Percentiles rank a stretch among this genome's conserved stretches.
phyloP scores from a whole-genome alignment of 768 basidiomycete species.

The Glaciozyma martinii region DNA sequence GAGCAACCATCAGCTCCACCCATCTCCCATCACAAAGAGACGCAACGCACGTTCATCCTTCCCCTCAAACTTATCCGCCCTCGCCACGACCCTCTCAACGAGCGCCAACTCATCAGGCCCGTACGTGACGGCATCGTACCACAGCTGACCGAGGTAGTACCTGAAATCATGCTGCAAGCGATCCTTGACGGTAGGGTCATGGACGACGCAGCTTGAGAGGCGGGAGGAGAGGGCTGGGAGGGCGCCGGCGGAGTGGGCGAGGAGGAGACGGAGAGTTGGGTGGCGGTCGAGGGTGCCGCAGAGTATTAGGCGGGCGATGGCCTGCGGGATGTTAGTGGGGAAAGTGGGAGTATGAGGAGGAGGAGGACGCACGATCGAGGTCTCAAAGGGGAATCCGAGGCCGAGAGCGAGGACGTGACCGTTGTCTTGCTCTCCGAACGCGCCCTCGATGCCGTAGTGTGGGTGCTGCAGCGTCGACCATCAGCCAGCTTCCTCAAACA shows the following conservation, averaged over 20 bases:
- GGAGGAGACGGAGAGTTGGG: conserved; percentile 62
- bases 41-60: conserved; percentile 12
- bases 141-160: conserved; percentile 68
- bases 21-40: neutral
- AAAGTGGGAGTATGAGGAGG: conserved; percentile 12
- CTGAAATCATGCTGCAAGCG: conserved; percentile 72
- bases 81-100: conserved; percentile 59
- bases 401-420: conserved; percentile 82
- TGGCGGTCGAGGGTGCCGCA: conserved; percentile 71
- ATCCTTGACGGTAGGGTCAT: conserved; percentile 69
- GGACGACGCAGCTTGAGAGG: conserved; percentile 71
- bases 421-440: conserved; percentile 66
- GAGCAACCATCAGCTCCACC: neutral
- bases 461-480: conserved; percentile 22
- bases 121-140: conserved; percentile 80
- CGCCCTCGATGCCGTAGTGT: conserved; percentile 70
- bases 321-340: neutral
- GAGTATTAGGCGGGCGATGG: conserved; percentile 65
- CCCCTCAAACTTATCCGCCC: conserved; percentile 45
- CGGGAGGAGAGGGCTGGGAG: conserved; percentile 76
- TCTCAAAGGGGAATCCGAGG: conserved; percentile 83
- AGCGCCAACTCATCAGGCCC: conserved; percentile 76
- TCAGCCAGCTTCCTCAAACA: neutral
- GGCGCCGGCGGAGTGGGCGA: conserved; percentile 80
- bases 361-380: conserved; percentile 56